Base-by-base conservation (phyloP, 148 eudicot species). In the Amaranthus hypochondriacus region DNA sequence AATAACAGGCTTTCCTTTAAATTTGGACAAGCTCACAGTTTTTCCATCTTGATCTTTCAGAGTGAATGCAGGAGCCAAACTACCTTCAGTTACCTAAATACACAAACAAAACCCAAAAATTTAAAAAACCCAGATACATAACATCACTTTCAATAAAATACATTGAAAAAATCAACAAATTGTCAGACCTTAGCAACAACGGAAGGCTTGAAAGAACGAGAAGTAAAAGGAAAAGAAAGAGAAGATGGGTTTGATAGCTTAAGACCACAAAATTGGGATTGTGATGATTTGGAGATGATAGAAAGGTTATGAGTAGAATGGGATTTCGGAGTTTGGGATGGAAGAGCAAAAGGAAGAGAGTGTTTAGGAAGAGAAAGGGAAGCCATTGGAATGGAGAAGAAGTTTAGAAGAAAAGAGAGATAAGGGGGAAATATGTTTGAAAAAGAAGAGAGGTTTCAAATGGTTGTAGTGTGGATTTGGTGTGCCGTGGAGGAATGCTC, bases 21-120 rank as follows among this genome's bases (percentile, higher is more conserved):
- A 92, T 60, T 90, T 92, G 66, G 97, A 86, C 49, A 96, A 88
- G 76, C 84, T 92, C 77, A 96, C 92, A 84, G 48, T 80, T 72
- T 54, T 96, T 4, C 99, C 99, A 74, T 90, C 88, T 87, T 96
- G 97, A 82, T 96, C 96, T 76, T 86, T 96, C 89, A 96, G 83
- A 11, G 77, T 81, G 55, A 96, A 89, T 73, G 85, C 68, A n/a
- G 99, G 97, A 55, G 94, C 82, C 72, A 72, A 72, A 28, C 83
- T 78, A 6, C 99, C 99, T 80, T 96, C 90, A 62, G 78, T 81
- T 62, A 92, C 91, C 99, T 95, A 73, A 68, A 72, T 62, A 69
- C 8, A 21, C 67, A 76, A 75, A 62, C 9, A 9, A 15, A 44
- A 21, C 18, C 4, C 15, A 3, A 62, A 46, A 74, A 68, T 53